These are phyloP conservation scores for Alloteropsis semialata DNA, from an alignment of 176 grass and related monocot genomes.

Conservation along the genomic window DNA sequence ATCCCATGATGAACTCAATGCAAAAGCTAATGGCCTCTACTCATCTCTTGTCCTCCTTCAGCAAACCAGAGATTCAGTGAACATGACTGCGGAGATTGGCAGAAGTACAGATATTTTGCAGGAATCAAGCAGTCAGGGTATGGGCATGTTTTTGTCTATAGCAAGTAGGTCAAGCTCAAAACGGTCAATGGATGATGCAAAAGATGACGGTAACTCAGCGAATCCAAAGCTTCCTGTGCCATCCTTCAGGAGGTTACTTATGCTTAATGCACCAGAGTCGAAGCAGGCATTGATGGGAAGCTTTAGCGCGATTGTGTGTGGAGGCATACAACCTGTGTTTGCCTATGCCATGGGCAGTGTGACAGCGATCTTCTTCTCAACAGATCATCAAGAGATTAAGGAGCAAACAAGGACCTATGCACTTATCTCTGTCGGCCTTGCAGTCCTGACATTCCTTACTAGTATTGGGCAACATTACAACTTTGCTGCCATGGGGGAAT, in stretches of 20 bases:
- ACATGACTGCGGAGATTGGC: conserved; percentile 9
- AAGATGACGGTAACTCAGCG: conserved; percentile 6
- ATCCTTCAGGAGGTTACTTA: conserved; percentile 72
- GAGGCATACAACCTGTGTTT: conserved; percentile 75
- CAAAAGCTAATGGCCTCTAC: conserved; percentile 60
- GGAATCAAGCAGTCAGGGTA: conserved; percentile 56
- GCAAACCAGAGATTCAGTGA: conserved; percentile 44
- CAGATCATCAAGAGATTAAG: conserved; percentile 66
- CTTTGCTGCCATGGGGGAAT: conserved; percentile 96
- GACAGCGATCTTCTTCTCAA: conserved; percentile 76
- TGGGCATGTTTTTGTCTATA: neutral
- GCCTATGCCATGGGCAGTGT: conserved; percentile 84
- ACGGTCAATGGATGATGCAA: conserved; percentile 2
- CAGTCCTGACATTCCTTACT: conserved; percentile 64
- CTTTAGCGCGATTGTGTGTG: conserved; percentile 67
- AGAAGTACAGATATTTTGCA: neutral
- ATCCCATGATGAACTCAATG: conserved; percentile 78
- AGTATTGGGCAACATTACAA: conserved; percentile 91
- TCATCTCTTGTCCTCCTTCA: conserved; percentile 65
- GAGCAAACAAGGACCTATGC: conserved; percentile 62
- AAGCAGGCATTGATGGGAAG: conserved; percentile 65
- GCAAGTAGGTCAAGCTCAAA: neutral
- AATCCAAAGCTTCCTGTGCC: conserved; percentile 51
- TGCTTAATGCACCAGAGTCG: conserved; percentile 90
- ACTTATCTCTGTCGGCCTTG: conserved; percentile 58